Evolutionary conservation across 2,329 filamentous ascomycete species (phyloP), one percentile per base, ranked within the genome.

Genomic region (Microsporum ferrugineum): DNA sequence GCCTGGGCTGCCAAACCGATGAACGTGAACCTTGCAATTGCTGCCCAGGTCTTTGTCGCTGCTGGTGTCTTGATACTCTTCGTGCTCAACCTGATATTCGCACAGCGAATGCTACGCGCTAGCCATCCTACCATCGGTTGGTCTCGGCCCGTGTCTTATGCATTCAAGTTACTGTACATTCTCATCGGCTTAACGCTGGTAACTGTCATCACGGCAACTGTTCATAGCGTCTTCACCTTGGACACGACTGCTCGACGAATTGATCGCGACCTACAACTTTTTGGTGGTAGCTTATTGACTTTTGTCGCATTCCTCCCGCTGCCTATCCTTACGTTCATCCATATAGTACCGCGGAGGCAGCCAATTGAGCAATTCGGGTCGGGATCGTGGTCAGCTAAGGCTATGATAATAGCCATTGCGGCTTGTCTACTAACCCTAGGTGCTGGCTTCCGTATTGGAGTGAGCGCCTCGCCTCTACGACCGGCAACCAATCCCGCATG

Each of bases 1-100:
- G 79, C 73, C n/a, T 83, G 80, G 80, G 84, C 86, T 5, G 72
- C 68, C 36, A 67, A 72, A 63, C 73, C 66, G 59, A 65, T 49
- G 8, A 79, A 81, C 63, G 67, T 80, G 38, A 69, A 67, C 7
- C 68, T 85, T 3, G 79, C 76, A 2, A 81, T 84, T 57, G 81
- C 82, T 0, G 83, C 88, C 2, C 79, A 79, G 65, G 82, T 94
- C 68, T 85, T 94, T 67, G 82, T 89, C 61, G 83, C 85, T 51
- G 85, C 87, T 0, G 89, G 89, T 47, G 84, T 91, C 14, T 71
- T 95, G 38, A 73, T 95, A 5, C 76, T 95, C 31, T 92, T 88
- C 72, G 75, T 92, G 67, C 77, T 90, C 73, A 94, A 95, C 74
- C 75, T 95, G 47, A 76, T 94, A 68, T 88, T 91, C 69, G 75